Evolutionary conservation across 2,329 filamentous ascomycete genomes (phyloP).

Genomic region (Claviceps sp.): DNA sequence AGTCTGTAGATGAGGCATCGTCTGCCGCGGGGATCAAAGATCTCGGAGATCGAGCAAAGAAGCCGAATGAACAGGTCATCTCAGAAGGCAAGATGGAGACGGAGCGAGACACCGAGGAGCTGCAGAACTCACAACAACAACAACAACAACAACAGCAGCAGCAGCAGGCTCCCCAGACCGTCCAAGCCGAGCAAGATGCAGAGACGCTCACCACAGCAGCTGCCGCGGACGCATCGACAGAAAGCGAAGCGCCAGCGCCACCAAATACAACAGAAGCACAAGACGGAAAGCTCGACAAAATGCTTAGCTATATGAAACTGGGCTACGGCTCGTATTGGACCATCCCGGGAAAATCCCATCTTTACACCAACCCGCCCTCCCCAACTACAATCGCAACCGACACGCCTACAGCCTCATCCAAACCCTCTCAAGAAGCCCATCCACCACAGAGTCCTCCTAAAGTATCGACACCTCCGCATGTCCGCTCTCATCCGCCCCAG

Average conservation of each 20-base stretch:
- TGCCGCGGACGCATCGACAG: background rate
- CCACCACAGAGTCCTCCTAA: background rate
- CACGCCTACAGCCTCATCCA: constrained; percentile 5
- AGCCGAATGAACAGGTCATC: background rate
- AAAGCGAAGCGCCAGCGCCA: background rate
- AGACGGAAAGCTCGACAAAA: constrained; percentile 34
- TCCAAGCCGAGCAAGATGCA: background rate
- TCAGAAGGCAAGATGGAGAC: background rate
- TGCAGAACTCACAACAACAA: background rate
- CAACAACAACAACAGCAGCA: too few species aligned
- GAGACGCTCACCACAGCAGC: background rate
- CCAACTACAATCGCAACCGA: constrained; percentile 5
- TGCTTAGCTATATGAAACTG: constrained; percentile 52
- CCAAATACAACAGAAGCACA: constrained; percentile 10
- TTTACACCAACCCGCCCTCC: constrained; percentile 7
- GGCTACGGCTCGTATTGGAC: constrained; percentile 57
- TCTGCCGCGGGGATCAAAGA: background rate
- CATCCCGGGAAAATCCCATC: constrained; percentile 18
- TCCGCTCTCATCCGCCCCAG: constrained; percentile 6
- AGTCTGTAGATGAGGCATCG: constrained; percentile 2
- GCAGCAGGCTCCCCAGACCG: background rate
- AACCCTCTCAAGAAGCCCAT: background rate
- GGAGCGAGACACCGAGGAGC: background rate
- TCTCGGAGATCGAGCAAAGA: background rate
- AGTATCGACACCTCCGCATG: background rate